phyloP scores from a whole-genome alignment of 2,329 filamentous ascomycete species.

The Zopfia rhizophila region DNA sequence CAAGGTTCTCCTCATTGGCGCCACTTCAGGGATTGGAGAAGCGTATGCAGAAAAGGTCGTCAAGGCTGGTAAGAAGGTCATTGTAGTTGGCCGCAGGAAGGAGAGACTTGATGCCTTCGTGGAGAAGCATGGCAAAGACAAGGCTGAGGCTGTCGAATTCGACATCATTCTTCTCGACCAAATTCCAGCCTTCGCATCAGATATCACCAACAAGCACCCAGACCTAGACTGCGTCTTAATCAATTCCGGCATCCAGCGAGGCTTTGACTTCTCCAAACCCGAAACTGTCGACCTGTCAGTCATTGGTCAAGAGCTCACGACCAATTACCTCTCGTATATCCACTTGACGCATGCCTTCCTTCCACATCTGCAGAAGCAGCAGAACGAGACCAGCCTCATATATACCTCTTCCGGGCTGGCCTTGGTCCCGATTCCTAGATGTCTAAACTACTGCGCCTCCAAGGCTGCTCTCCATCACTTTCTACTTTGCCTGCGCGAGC shows the following conservation, averaged over 20 bases:
- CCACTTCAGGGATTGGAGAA: conserved; percentile 62
- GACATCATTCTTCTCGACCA: conserved; percentile 63
- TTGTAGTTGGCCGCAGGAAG: conserved; percentile 62
- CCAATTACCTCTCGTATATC: conserved; percentile 63
- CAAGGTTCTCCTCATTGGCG: conserved; percentile 65
- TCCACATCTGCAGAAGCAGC: conserved; percentile 59
- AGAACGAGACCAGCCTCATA: conserved; percentile 55
- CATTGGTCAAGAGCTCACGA: conserved; percentile 59
- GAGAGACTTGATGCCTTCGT: conserved; percentile 63
- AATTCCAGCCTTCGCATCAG: conserved; percentile 57
- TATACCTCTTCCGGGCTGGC: conserved; percentile 64
- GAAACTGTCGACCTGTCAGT: conserved; percentile 57
- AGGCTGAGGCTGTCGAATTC: conserved; percentile 57
- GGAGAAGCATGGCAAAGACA: conserved; percentile 57
- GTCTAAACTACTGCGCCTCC: conserved; percentile 64
- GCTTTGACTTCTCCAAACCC: conserved; percentile 61
- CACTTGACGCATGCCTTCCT: conserved; percentile 62
- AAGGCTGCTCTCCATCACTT: conserved; percentile 67
- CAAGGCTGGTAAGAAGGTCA: conserved; percentile 58
- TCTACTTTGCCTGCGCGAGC: conserved; percentile 62
- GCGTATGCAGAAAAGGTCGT: conserved; percentile 62
- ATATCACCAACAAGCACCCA: conserved; percentile 57
- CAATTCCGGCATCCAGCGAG: conserved; percentile 65
- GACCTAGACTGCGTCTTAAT: conserved; percentile 64
- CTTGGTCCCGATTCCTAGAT: conserved; percentile 59